phyloP scores from a whole-genome alignment of 2,329 filamentous ascomycete species.

The Fusarium marasasianum region DNA sequence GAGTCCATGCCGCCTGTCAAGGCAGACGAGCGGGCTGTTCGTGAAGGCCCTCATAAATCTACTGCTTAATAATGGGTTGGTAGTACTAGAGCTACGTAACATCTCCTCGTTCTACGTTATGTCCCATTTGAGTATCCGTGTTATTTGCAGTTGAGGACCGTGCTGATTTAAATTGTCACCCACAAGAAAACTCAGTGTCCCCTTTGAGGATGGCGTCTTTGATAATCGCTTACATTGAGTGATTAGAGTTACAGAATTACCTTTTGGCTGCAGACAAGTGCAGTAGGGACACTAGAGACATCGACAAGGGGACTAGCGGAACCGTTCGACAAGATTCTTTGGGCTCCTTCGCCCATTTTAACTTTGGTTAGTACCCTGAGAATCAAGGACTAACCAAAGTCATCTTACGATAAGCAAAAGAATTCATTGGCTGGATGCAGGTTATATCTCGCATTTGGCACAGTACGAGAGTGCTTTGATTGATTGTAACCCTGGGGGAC shows the following conservation, averaged over 20 bases:
- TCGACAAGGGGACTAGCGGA: neutral
- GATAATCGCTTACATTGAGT: too few relatives aligned
- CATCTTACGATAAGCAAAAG: rapidly evolving
- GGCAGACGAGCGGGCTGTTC: neutral
- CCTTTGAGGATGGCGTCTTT: neutral
- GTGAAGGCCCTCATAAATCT: neutral
- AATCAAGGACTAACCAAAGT: neutral
- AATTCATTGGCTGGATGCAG: neutral
- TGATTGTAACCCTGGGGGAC: neutral
- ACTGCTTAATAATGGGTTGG: neutral
- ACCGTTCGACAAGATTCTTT: neutral
- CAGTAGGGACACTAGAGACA: neutral
- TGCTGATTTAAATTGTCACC: too few relatives aligned
- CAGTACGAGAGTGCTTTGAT: neutral
- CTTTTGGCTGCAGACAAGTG: too few relatives aligned
- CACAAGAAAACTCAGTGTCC: neutral
- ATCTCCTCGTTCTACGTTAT: neutral
- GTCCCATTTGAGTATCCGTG: neutral
- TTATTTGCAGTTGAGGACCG: too few relatives aligned
- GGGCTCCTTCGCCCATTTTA: neutral
- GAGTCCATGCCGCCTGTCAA: neutral
- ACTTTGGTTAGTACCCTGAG: neutral
- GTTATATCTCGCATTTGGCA: neutral
- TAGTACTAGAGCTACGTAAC: too few relatives aligned
- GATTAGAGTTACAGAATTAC: too few relatives aligned